Evolutionary conservation across 495 filamentous ascomycete species (phyloP), one percentile per base, ranked within the genome.

Genomic region (Aspergillus egyptiacus): DNA sequence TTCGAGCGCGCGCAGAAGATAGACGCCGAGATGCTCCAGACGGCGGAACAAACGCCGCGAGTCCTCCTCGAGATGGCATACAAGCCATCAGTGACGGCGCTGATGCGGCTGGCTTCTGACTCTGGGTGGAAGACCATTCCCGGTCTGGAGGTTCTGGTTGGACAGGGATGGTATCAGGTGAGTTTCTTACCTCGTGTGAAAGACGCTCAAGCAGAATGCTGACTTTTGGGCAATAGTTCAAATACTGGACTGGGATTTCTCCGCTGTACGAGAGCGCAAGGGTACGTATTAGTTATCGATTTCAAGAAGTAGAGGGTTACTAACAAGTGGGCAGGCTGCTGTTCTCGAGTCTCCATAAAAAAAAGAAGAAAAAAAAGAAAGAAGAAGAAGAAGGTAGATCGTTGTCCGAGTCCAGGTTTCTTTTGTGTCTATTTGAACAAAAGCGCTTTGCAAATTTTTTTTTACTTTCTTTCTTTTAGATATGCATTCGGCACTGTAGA

Each of bases 11-110:
- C 69, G 14, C 71, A 72, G 54, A 56, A 69, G 53, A 42, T 53
- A n/a, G 68, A 73, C 44, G 60, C 56, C 13, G 64, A 53, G 8
- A 43, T 65, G 5, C 52, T 61, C 53, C 67, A 62, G 57, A 47
- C 53, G 6, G 33, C 60, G 10, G 60, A 57, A 1, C 63, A 72
- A 25, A 61, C 62, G 8, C 61, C 57, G 5, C 74, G 77, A 24
- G 81, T 95, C 24, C 69, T 96, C 46, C 68, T 96, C 1, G 93
- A 99, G 71, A 96, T 99, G 93, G 91, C 93, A 3, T 99, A 99
- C 65, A 95, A 85, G 64, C 94, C 93, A 20, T 63, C 78, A 0
- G 76, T 84, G 22, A 99, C 93, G 11, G 75, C 85, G 19, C 61
- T 96, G 59, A 96, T 97, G 87, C 75, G 82, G 64, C 65, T 95